Evolutionary conservation across 2,329 filamentous ascomycete genomes (phyloP), one percentile per base, ranked within the genome.

Genomic region (Cryoendolithus antarcticus): DNA sequence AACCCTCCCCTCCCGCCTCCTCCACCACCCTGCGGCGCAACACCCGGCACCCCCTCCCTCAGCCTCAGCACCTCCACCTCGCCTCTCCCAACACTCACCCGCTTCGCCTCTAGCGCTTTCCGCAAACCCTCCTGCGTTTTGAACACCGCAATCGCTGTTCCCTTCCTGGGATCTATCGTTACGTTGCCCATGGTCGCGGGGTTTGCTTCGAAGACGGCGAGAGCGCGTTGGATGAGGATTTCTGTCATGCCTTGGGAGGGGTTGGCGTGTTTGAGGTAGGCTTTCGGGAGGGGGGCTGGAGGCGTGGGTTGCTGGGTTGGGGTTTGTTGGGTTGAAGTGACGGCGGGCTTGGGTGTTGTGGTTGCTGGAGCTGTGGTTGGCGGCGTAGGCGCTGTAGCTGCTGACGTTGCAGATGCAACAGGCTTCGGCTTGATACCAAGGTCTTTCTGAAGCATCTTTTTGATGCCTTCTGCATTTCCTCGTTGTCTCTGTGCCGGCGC

Each of bases 131-230:
- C 76, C 1, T 80, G 71, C 13, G 86, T 78, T 7, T 74, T 72
- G 63, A 95, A 96, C 46, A 94, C 84, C 30, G 93, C 80, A 57
- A 95, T 94, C 2, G 86, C 89, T 53, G 94, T 93, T 0, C 86
- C 86, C 60, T 95, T 95, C 53, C 88, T 82, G 60, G 86, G 88
- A 57, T 96, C 89, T 39, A 96, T 89, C 52, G 95, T 89, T 11
- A 94, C 84, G 48, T 77, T 81, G 1, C 75, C 75, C 34, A 95
- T 74, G 1, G 73, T 60, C 2, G 89, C 89, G 24, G 24, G 24
- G 7, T 27, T 27, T 8, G 24, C 24, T 27, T 27, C 24, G 50
- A 86, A 93, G 0, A 65, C 61, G 33, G 78, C 71, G 56, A 96
- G 76, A 1, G 82, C 78, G 48, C 81, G 73, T 51, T 81, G 78